A percentile compares a stretch with the other conserved stretches of the same genome.
Evolutionary conservation across 371 early-diverging fungal genomes (phyloP).

Genomic region (Nematocida sp.): DNA sequence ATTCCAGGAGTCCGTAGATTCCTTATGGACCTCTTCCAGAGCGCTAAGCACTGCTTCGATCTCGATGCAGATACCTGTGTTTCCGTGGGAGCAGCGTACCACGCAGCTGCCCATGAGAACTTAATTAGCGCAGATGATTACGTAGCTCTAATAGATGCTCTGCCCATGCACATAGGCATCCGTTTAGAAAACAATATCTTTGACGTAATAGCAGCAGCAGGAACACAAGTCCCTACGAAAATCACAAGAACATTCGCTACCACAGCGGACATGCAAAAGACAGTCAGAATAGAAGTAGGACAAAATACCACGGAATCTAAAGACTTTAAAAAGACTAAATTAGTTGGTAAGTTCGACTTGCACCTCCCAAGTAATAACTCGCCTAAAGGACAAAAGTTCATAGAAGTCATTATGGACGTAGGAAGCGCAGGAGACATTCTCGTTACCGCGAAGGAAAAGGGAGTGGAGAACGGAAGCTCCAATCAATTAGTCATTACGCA

Average conservation of each 20-base stretch:
- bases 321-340: constrained; percentile 36
- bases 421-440: constrained; percentile 46
- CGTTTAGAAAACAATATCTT: constrained; percentile 55
- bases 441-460: constrained; percentile 38
- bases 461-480: constrained; percentile 17
- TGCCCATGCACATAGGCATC: constrained; percentile 66
- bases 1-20: constrained; percentile 96
- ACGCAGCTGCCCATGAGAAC: constrained; percentile 81
- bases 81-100: constrained; percentile 93
- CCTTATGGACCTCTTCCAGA: constrained; percentile 87
- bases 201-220: constrained; percentile 54
- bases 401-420: constrained; percentile 45
- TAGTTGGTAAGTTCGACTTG: constrained; percentile 38
- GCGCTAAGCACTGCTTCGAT: constrained; percentile 86
- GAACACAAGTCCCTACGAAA: constrained; percentile 58
- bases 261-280: constrained; percentile 59
- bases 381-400: constrained; percentile 46
- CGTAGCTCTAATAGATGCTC: constrained; percentile 56
- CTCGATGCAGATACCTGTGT: constrained; percentile 96
- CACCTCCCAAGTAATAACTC: constrained; percentile 43
- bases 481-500: constrained; percentile 37
- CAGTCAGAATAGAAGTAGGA: constrained; percentile 58
- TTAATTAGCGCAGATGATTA: constrained; percentile 65
- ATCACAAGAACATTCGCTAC: constrained; percentile 63
- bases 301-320: constrained; percentile 46